phyloP scores from a whole-genome alignment of 768 basidiomycete species.

The Termitomyces titanicus region DNA sequence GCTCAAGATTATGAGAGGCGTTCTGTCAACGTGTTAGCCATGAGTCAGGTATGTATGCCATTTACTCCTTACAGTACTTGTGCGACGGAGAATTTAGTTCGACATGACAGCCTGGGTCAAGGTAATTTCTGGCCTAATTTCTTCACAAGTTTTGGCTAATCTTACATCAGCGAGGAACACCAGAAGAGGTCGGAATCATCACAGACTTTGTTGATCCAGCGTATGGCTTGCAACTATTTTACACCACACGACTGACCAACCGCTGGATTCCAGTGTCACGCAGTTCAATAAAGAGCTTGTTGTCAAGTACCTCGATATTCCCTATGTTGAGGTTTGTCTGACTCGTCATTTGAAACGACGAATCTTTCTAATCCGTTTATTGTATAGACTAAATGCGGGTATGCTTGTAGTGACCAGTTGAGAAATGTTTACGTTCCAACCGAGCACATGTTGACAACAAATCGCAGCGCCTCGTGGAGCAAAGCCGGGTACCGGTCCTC shows the following conservation, averaged over 20 bases:
- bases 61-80: slow-evolving; percentile 9
- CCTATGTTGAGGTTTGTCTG: slow-evolving; percentile 54
- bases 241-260: slow-evolving; percentile 7
- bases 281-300: slow-evolving; percentile 77
- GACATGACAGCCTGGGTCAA: slow-evolving; percentile 97
- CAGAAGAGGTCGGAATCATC: slow-evolving; percentile 81
- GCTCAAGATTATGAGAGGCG: slow-evolving; percentile 68
- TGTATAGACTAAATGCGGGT: slow-evolving; percentile 84
- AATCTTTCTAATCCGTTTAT: slow-evolving; percentile 9
- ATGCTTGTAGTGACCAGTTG: slow-evolving; percentile 93
- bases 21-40: slow-evolving; percentile 67
- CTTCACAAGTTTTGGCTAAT: slow-evolving; percentile 9
- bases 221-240: slow-evolving; percentile 30
- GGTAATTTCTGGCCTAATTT: slow-evolving; percentile 33
- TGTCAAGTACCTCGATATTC: slow-evolving; percentile 77
- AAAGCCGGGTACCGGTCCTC: slow-evolving; percentile 84
- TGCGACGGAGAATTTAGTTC: slow-evolving; percentile 44
- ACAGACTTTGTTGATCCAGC: slow-evolving; percentile 73
- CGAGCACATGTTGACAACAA: slow-evolving; percentile 24
- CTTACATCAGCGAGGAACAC: slow-evolving; percentile 49
- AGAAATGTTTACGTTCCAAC: slow-evolving; percentile 27
- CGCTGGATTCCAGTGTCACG: slow-evolving; percentile 54
- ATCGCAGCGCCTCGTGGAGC: slow-evolving; percentile 66
- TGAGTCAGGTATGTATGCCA: slow-evolving; percentile 62
- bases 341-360: neutral